phyloP scores from a whole-genome alignment of 257 asterid species.

The Dorcoceras hygrometricum region DNA sequence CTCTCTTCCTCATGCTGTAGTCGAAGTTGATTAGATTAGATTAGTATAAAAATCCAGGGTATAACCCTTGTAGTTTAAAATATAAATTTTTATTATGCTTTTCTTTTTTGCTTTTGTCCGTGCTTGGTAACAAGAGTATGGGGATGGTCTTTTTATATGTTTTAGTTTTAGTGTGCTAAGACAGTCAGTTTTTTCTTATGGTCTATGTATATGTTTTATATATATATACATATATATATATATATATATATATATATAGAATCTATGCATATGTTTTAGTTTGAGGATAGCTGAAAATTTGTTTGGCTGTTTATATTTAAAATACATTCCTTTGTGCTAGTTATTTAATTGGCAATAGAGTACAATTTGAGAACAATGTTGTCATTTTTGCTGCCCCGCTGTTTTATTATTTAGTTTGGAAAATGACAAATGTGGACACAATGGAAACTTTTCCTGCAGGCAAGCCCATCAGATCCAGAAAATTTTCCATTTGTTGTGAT shows the following conservation, averaged over 20 bases:
- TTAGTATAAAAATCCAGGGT: neutral
- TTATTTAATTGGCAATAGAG: slow-evolving; percentile 11
- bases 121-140: neutral
- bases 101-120: neutral
- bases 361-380: slow-evolving; percentile 5
- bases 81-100: slow-evolving; percentile 3
- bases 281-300: neutral
- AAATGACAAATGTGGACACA: slow-evolving; percentile 18
- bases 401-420: slow-evolving; percentile 4
- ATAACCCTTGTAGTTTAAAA: slow-evolving; percentile 9
- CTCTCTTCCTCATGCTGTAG: neutral
- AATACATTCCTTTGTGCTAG: neutral
- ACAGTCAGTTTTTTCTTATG: neutral
- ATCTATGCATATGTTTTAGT: too few relatives aligned
- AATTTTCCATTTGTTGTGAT: slow-evolving; percentile 97
- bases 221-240: too few relatives aligned
- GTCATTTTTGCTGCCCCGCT: neutral
- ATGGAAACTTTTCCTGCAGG: slow-evolving; percentile 50
- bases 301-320: neutral
- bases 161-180: neutral
- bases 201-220: slow-evolving; percentile 6
- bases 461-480: slow-evolving; percentile 96
- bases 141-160: slow-evolving; percentile 8
- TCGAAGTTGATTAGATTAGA: neutral
- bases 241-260: too few relatives aligned